These are phyloP conservation scores for Prunus fruticosa DNA, from an alignment of 306 rosid species.

Conservation along the genomic window DNA sequence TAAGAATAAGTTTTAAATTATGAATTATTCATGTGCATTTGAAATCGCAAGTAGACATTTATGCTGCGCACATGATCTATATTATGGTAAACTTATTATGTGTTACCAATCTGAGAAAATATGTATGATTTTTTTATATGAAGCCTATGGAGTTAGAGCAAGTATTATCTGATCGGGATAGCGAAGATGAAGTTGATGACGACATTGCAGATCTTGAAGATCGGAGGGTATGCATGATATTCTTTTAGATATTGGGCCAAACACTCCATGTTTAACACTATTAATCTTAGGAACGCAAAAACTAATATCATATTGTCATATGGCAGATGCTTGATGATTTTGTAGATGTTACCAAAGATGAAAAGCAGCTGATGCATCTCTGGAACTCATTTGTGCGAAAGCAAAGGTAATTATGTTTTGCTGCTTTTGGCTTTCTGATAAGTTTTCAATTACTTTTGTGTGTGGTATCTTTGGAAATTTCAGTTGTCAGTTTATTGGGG, in stretches of 20 bases:
- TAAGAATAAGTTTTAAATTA: neutral
- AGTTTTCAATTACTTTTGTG: too few species aligned
- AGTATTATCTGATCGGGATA: constrained; percentile 83
- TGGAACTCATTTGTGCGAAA: constrained; percentile 95
- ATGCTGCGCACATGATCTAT: neutral
- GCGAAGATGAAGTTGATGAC: constrained; percentile 93
- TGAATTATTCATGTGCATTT: neutral
- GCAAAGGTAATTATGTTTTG: constrained; percentile 60
- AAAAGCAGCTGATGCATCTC: constrained; percentile 95
- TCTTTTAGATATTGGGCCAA: neutral
- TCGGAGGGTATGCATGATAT: constrained; percentile 65
- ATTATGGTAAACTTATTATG: neutral
- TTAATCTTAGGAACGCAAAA: neutral
- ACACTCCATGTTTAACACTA: neutral
- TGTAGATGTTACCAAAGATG: constrained; percentile 94
- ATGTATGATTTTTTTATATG: constrained; percentile 19
- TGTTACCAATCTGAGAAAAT: neutral
- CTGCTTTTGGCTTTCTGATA: constrained; percentile 20
- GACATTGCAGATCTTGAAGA: constrained; percentile 96
- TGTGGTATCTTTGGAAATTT: constrained; percentile 4
- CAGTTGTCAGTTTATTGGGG: constrained; percentile 8
- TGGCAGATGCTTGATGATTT: constrained; percentile 99
- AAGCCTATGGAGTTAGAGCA: constrained; percentile 91
- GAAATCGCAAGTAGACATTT: neutral
- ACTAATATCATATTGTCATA: constrained; percentile 30